Evolutionary conservation across 78 protist species (phyloP).

Genomic region (Speleostelium caveatum): DNA sequence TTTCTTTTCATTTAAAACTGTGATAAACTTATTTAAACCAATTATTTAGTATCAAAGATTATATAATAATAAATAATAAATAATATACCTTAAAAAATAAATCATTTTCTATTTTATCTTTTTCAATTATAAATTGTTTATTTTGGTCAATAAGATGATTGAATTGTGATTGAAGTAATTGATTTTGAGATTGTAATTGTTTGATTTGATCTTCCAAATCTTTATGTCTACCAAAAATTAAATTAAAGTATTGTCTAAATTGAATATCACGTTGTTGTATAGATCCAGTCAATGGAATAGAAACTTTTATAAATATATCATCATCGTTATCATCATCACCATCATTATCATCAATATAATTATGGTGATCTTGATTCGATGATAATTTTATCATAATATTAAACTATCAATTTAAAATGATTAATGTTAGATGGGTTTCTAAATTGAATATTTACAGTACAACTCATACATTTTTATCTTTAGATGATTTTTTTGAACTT

Average conservation of each 20-base stretch:
- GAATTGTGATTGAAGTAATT: conserved; percentile 30
- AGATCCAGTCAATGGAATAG: background rate
- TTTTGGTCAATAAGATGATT: conserved; percentile 20
- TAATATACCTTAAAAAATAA: background rate
- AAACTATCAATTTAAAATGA: background rate
- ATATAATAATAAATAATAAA: background rate
- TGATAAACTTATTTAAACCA: conserved; percentile 1
- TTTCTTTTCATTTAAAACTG: conserved; percentile 55
- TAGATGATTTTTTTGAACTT: background rate
- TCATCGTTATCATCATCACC: too few relatives aligned
- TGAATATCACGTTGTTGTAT: background rate
- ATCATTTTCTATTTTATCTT: conserved; percentile 32
- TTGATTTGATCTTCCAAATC: conserved; percentile 8
- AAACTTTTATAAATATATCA: too few relatives aligned
- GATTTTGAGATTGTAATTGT: conserved; percentile 4
- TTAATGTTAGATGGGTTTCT: background rate
- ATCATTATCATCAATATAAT: too few relatives aligned
- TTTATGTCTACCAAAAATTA: conserved; percentile 19
- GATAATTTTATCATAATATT: background rate
- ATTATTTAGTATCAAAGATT: background rate
- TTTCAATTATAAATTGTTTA: conserved; percentile 11
- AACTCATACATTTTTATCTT: background rate
- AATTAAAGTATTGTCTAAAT: conserved; percentile 31
- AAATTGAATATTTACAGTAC: background rate
- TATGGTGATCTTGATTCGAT: too few relatives aligned